Conservation (phyloP, 768 basidiomycete species). For the Lactarius vividus region DNA sequence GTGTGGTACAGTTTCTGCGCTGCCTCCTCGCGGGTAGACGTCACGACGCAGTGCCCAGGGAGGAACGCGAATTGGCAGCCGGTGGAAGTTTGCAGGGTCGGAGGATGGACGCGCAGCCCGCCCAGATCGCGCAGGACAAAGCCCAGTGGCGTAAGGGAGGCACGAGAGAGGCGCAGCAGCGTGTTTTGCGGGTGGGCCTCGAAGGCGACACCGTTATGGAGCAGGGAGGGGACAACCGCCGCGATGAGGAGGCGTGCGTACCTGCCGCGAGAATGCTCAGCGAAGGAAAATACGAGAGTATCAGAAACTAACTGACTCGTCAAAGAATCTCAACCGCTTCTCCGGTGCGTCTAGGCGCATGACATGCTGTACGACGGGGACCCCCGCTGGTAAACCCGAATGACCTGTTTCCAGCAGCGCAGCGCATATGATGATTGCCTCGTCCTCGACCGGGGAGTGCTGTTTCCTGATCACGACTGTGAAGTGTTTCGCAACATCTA, state of each 20-base stretch:
- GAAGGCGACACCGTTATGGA: slow-evolving; percentile 56
- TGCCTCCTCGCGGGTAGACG: slow-evolving; percentile 46
- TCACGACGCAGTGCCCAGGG: slow-evolving; percentile 51
- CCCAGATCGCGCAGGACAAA: slow-evolving; percentile 59
- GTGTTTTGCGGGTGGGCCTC: slow-evolving; percentile 63
- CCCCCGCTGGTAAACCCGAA: slow-evolving; percentile 38
- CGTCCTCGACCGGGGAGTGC: slow-evolving; percentile 39
- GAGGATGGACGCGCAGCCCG: slow-evolving; percentile 53
- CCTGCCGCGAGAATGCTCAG: slow-evolving; percentile 32
- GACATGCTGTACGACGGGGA: slow-evolving; percentile 47
- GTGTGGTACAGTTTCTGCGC: slow-evolving; percentile 61
- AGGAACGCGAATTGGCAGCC: slow-evolving; percentile 52
- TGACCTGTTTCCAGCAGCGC: slow-evolving; percentile 56
- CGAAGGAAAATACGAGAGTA: neutral
- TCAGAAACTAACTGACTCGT: slow-evolving; percentile 43
- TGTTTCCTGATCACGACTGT: slow-evolving; percentile 49
- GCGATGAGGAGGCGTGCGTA: slow-evolving; percentile 51
- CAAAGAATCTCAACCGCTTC: slow-evolving; percentile 47
- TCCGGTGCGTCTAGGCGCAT: slow-evolving; percentile 46
- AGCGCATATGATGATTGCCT: slow-evolving; percentile 49
- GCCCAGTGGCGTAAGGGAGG: slow-evolving; percentile 44
- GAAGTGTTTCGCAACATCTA: slow-evolving; percentile 52
- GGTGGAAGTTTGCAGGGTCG: slow-evolving; percentile 46
- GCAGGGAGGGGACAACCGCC: slow-evolving; percentile 50
- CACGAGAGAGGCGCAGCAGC: slow-evolving; percentile 45